phyloP scores from a whole-genome alignment of 2,329 filamentous ascomycete species.

The Exophiala aquamarina region DNA sequence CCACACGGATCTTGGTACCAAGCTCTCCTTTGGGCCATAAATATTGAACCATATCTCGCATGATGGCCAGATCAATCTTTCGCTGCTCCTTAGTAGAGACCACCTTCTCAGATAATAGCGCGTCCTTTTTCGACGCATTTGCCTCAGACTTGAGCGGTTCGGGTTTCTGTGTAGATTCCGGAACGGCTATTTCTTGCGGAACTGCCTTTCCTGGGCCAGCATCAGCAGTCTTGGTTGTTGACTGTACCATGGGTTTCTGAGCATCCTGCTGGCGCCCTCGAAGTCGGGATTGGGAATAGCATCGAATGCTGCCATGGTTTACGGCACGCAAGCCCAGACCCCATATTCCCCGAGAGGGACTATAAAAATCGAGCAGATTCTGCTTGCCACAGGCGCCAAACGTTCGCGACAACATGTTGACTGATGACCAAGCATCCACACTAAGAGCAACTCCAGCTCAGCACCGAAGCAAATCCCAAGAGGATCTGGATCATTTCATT shows the following conservation, averaged over 20 bases:
- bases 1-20: conserved; percentile 80
- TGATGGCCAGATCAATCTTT: conserved; percentile 96
- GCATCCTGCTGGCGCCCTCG: conserved; percentile 11
- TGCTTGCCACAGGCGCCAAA: conserved; percentile 8
- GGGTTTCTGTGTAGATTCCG: conserved; percentile 23
- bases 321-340: neutral
- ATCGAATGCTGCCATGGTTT: neutral
- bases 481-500: neutral
- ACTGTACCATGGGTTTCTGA: conserved; percentile 7
- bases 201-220: conserved; percentile 13
- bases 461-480: no score
- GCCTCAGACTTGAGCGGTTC: conserved; percentile 25
- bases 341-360: neutral
- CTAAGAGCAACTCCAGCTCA: no score
- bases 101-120: conserved; percentile 64
- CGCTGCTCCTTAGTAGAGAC: conserved; percentile 80
- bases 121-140: conserved; percentile 47
- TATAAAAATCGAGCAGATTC: conserved; percentile 1
- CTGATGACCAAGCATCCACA: neutral
- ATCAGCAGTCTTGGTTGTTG: conserved; percentile 11
- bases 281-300: conserved; percentile 11
- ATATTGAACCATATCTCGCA: conserved; percentile 96
- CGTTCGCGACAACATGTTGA: conserved; percentile 13
- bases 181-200: conserved; percentile 16
- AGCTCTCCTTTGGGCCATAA: conserved; percentile 90